Evolutionary conservation across 2,329 filamentous ascomycete species (phyloP), one percentile per base, ranked within the genome.

Genomic region (Aspergillus glaucus): DNA sequence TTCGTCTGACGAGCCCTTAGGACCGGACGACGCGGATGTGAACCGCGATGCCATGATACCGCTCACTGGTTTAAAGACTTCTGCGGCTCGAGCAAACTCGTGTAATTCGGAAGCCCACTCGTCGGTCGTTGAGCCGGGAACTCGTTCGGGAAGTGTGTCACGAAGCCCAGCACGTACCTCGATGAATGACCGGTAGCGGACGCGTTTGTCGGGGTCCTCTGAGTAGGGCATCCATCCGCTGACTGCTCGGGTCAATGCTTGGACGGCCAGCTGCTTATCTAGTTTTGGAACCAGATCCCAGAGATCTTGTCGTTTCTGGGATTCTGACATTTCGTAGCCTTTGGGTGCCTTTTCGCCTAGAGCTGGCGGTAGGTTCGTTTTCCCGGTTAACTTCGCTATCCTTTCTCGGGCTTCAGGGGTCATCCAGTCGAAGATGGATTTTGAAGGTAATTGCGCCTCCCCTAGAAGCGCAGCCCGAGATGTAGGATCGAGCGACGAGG

Each of bases 361-460:
- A 0, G 86, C 93, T 6, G 82, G 81, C 0, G 93, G 93, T 2
- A 98, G 79, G 61, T 92, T 81, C 2, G 70, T 70, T 49, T 84
- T 89, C 1, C 91, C 91, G 2, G 88, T 89, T 1, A 84, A 84
- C 9, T 81, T 77, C 3, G 79, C 89, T 41, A 98, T 79, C 22
- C 85, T 82, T 45, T 92, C 85, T 52, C 93, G 83, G 3, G 87
- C 82, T 30, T 86, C 79, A 0, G 88, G 77, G 0, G 87, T 87
- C 55, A 98, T 79, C 67, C 87, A 98, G 69, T 97, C 91, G 66
- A 97, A 98, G 2, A 98, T 84, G 0, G 93, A 97, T 71, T 97
- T 96, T 0, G 89, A 88, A 0, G 91, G 91, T 0, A 97, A 74
- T 32, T 82, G 79, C 36, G 81, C 76, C 70, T 96, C 92, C 32